Base-by-base conservation (phyloP, 192 early-diverging fungal species). In the Jimgerdemannia flammicorona region DNA sequence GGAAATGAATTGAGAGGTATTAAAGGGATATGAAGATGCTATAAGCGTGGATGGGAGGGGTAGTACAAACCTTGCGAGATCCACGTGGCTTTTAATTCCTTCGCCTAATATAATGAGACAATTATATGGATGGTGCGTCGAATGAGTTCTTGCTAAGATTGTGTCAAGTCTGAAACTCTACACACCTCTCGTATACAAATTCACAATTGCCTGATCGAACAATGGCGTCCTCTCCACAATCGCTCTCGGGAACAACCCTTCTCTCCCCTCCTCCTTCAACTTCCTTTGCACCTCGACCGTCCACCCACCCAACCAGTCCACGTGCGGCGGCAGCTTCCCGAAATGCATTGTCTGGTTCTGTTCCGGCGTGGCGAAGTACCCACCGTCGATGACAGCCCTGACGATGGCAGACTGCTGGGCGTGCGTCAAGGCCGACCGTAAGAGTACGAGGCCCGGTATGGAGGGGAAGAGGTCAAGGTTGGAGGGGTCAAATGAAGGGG, bases 191-290 rank as follows among this genome's bases (percentile, higher is more conserved):
- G 73, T 69, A 71, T 87, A 87, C 4, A 85, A 68, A 69, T 87
- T 87, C 43, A 84, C 73, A 44, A 87, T 87, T 9, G 82, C 83
- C 70, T 87, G 86, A 77, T 87, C 82, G 69, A 87, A 87, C n/a
- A 87, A 66, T 4, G 86, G 86, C 29, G 43, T 6, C 2, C 86
- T 67, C 3, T 69, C 19, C 9, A 80, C 78, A 63, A 80, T 73
- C 49, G 49, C 19, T 0, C 54, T n/a, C 6, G 78, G 74, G 3
- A 87, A 70, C 64, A 83, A 75, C 4, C 67, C 29, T 39, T 75
- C 67, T 11, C 68, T 10, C 20, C 54, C 7, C 20, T 43, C 54
- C 43, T 72, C 44, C 14, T 59, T 14, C 49, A 59, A 14, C 14
- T 2, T 59, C 49, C 49, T 59, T 10, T 59, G 49, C 49, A 59